Base-by-base conservation (phyloP, 192 early-diverging fungal genomes). In the Umbelopsis sp. region DNA sequence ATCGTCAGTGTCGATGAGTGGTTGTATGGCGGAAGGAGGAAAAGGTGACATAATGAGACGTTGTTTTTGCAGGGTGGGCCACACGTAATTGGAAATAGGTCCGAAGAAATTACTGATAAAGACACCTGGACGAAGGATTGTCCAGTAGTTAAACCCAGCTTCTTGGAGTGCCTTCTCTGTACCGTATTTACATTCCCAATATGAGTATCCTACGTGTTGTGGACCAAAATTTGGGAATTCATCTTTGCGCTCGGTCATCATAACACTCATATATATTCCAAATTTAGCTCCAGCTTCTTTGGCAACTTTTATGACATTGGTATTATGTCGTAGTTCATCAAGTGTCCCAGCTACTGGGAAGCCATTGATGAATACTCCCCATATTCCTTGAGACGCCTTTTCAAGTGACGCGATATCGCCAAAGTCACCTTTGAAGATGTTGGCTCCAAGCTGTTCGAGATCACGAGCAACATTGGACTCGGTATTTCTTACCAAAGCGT, bases 331-430 rank as follows among this genome's bases (percentile, higher is more conserved):
- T 26, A 32, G 17, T 47, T 70, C 51, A 52, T 70, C 68, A 10
- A 52, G n/a, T 12, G 43, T 70, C 7, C 36, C 16, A 8, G 74
- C 45, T 38, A 59, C 56, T 52, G 54, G 69, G 12, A 74, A 65
- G 44, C 26, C 76, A 41, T 53, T 66, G 14, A 70, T 38, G 45
- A 68, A 74, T 21, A 71, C 54, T 69, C 81, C 81, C 3, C 17
- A 62, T 10, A 62, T 62, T 9, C 56, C 56, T 16, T 62, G 10
- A 20, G 56, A 29, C 12, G 56, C 56, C 26, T 11, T 32, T 20
- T 62, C 14, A 2, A 62, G 26, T 2, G 56, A 62, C 2, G 56
- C 16, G 20, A 62, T 20, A 34, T 62, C 56, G 0, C 34, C 31
- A 20, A 62, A 62, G 17, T 62, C 56, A 17, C 56, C 56, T 31